A percentile compares a stretch with the other conserved stretches of the same genome.
These are phyloP conservation scores for Chlorella ohadii DNA, from an alignment of 139 green algal species.

Conservation along the genomic window DNA sequence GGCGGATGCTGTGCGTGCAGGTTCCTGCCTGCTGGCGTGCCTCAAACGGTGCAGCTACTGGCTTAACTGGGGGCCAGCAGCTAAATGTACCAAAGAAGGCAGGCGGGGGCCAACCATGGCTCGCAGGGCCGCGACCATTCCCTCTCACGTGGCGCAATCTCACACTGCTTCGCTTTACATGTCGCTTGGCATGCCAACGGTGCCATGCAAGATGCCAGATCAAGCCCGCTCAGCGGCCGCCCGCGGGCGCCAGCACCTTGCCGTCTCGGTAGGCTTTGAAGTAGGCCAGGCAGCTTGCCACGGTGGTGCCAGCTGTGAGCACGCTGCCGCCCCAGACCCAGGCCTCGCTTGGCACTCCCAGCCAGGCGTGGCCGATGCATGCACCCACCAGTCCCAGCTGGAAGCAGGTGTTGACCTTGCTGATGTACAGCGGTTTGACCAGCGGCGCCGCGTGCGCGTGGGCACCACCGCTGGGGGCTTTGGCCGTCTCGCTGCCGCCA, in stretches of 20 bases:
- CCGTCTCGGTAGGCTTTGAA: constrained; percentile 37
- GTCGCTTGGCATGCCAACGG: too few species aligned
- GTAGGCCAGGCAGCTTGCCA: constrained; percentile 72
- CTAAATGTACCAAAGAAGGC: too few species aligned
- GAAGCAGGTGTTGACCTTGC: constrained; percentile 84
- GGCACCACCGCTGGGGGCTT: neutral
- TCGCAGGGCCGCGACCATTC: too few species aligned
- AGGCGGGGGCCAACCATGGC: too few species aligned
- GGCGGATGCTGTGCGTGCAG: too few species aligned
- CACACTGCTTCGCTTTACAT: too few species aligned
- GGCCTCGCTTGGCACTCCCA: constrained; percentile 58
- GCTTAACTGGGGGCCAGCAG: too few species aligned
- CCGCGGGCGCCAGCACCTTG: constrained; percentile 21
- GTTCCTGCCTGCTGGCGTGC: too few species aligned
- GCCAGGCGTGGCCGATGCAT: constrained; percentile 66
- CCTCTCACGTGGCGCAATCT: too few species aligned
- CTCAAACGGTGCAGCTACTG: too few species aligned
- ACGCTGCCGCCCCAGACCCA: constrained; percentile 49
- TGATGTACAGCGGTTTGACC: constrained; percentile 79
- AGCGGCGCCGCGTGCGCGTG: constrained; percentile 24
- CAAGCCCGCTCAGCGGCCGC: too few species aligned
- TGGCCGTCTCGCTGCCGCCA: neutral
- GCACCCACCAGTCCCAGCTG: constrained; percentile 76
- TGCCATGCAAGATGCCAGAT: too few species aligned
- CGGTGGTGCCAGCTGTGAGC: constrained; percentile 64